Percentiles rank a stretch among this genome's conserved stretches.
Evolutionary conservation across 2,329 filamentous ascomycete species (phyloP).

Genomic region (Alternaria triticimaculans): DNA sequence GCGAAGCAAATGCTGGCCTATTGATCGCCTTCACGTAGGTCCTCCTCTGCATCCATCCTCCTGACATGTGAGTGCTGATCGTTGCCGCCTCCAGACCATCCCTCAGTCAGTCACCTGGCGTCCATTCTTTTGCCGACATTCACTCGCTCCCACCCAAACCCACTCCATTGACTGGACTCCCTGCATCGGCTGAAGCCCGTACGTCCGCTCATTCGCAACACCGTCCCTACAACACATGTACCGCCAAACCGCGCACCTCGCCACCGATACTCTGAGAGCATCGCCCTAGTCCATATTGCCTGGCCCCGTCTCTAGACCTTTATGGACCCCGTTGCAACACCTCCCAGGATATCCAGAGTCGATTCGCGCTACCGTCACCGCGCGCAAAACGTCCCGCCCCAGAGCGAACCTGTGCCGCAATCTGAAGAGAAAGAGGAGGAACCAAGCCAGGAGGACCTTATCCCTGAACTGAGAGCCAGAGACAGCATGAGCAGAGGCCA

Average conservation of each 20-base stretch:
- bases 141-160: slow-evolving; percentile 29
- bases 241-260: slow-evolving; percentile 23
- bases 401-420: slow-evolving; percentile 4
- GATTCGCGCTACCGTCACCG: slow-evolving; percentile 33
- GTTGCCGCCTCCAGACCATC: slow-evolving; percentile 29
- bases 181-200: slow-evolving; percentile 30
- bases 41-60: neutral
- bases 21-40: slow-evolving; percentile 43
- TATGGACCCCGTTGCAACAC: slow-evolving; percentile 39
- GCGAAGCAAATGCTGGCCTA: slow-evolving; percentile 41
- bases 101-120: slow-evolving; percentile 48
- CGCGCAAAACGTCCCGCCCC: slow-evolving; percentile 17
- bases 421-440: slow-evolving; percentile 19
- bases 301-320: slow-evolving; percentile 13
- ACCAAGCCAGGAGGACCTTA: slow-evolving; percentile 1
- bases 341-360: slow-evolving; percentile 33
- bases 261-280: slow-evolving; percentile 30
- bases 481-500: slow-evolving; percentile 41
- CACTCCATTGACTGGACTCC: slow-evolving; percentile 49
- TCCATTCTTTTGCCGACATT: slow-evolving; percentile 51
- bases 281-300: slow-evolving; percentile 25
- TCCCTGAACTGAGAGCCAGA: slow-evolving; percentile 28
- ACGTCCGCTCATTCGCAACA: slow-evolving; percentile 46
- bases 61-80: slow-evolving; percentile 35
- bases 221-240: slow-evolving; percentile 40